These are phyloP conservation scores for Fomitopsis pinicola DNA, from an alignment of 1,284 basidiomycete genomes.

Conservation along the genomic window DNA sequence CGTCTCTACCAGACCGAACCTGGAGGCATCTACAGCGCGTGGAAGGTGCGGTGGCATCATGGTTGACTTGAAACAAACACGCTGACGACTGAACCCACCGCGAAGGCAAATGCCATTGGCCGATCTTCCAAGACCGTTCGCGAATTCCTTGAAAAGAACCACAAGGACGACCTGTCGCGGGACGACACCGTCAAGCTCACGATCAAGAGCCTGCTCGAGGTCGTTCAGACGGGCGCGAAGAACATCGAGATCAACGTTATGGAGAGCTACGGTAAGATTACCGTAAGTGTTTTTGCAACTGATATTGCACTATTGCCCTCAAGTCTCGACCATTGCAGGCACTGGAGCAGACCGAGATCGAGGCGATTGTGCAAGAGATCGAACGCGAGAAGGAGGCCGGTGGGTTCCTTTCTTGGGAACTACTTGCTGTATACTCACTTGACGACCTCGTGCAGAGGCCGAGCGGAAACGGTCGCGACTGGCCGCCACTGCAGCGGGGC, in stretches of 20 bases:
- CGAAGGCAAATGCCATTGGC: slow-evolving; percentile 93
- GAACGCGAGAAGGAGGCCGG: slow-evolving; percentile 95
- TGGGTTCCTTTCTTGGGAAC: slow-evolving; percentile 31
- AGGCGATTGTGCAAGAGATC: slow-evolving; percentile 86
- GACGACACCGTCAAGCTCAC: slow-evolving; percentile 95
- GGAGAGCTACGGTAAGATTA: slow-evolving; percentile 89
- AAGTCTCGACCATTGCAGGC: slow-evolving; percentile 46
- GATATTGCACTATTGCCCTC: neutral
- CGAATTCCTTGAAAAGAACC: slow-evolving; percentile 98
- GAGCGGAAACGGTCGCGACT: slow-evolving; percentile 78
- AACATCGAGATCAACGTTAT: slow-evolving; percentile 98
- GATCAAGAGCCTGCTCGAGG: slow-evolving; percentile 94
- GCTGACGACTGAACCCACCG: neutral
- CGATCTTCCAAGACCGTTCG: slow-evolving; percentile 97
- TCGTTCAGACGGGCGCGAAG: slow-evolving; percentile 99
- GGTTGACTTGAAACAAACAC: neutral
- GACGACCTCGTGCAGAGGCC: slow-evolving; percentile 52
- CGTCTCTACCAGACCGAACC: slow-evolving; percentile 97
- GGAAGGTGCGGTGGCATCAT: slow-evolving; percentile 71
- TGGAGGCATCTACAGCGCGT: slow-evolving; percentile 95
- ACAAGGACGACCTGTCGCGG: slow-evolving; percentile 85
- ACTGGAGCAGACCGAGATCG: slow-evolving; percentile 83
- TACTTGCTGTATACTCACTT: neutral
- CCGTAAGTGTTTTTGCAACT: slow-evolving; percentile 47
- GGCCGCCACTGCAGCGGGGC: slow-evolving; percentile 78